Base-by-base conservation (phyloP, 2,329 filamentous ascomycete species). In the Penicillium hesseltinei region DNA sequence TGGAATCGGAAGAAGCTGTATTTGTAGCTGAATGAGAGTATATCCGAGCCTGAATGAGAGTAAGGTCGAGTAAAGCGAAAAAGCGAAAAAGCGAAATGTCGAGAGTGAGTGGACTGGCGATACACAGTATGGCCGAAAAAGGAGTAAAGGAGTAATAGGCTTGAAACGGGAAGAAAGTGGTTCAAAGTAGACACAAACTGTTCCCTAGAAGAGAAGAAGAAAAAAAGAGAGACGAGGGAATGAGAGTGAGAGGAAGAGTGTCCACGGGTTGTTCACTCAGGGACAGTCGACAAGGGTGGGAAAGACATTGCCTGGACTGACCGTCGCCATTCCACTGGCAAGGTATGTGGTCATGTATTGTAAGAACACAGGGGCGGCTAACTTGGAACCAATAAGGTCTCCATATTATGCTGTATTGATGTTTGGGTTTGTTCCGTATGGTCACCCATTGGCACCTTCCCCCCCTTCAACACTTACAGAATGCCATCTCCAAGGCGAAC, bases 31-130 rank as follows among this genome's bases (percentile, higher is more conserved):
- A 67, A 63, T 25, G 55, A 57, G 36, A 51, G 45, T 59, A 51
- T 54, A 33, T 54, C 44, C 35, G 46, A 29, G 54, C 38, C 59
- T 59, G 60, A 64, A 63, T 36, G 65, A 67, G 27, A 58, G 62
- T 57, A 36, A n/a, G 40, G 38, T 35, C 25, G 35, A 27, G 43
- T 23, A 49, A 36, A 58, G 38, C 33, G 52, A 60, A 51, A 57
- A 44, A 54, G 57, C 51, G 46, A 51, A 51, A 57, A 44, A 54
- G 57, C 51, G 46, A 51, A 51, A 42, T 38, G 54, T 61, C 43
- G 50, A 54, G 63, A 72, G 66, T 63, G 71, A 73, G 64, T 51
- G 71, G 60, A 65, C 64, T 58, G 71, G 69, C 69, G 64, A 58
- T 59, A 72, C 67, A 66, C 69, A 70, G 70, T 71, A 69, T 69